Evolutionary conservation across 768 basidiomycete species (phyloP), one percentile per base, ranked within the genome.

Genomic region (Lactarius hengduanensis): DNA sequence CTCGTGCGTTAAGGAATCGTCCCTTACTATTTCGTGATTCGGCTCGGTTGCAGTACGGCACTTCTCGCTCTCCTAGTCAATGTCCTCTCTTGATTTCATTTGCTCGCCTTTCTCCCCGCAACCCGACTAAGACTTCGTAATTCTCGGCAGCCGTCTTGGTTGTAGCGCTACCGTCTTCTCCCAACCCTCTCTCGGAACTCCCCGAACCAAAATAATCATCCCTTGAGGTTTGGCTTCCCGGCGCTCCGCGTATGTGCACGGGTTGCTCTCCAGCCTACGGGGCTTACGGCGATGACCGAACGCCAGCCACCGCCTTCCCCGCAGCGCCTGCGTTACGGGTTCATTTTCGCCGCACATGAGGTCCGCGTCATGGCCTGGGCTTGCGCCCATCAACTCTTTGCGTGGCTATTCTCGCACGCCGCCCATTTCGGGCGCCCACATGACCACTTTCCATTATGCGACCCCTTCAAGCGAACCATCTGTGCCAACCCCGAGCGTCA

Each of bases 341-440:
- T 62, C 57, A 58, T 55, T 6, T 30, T 55, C 47, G 11, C 18
- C 22, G 34, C 34, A 50, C 40, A 45, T 18, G 62, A 53, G 53
- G 57, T 50, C 50, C 30, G 66, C 66, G 66, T 67, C 66, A 67
- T 63, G 62, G 57, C 66, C 62, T 59, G 62, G 58, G 58, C 66
- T 67, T 67, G 58, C 66, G 66, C 66, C 66, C 66, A 59, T 56
- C 66, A 53, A 43, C 36, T 13, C 13, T 50, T 18, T 40, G 34
- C 32, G 41, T 36, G 57, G 38, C 36, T 50, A 54, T 40, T 55
- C 58, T 63, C 66, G 62, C 66, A 67, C 66, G 66, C 62, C 57
- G 28, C 62, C 22, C 34, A 63, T 67, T 60, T 41, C 50, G n/a
- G 32, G 53, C 22, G 58, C 28, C 50, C 66, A 67, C 66, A 67